Base-by-base conservation (phyloP, 768 basidiomycete species). In the Neoboletus subvelutipes region DNA sequence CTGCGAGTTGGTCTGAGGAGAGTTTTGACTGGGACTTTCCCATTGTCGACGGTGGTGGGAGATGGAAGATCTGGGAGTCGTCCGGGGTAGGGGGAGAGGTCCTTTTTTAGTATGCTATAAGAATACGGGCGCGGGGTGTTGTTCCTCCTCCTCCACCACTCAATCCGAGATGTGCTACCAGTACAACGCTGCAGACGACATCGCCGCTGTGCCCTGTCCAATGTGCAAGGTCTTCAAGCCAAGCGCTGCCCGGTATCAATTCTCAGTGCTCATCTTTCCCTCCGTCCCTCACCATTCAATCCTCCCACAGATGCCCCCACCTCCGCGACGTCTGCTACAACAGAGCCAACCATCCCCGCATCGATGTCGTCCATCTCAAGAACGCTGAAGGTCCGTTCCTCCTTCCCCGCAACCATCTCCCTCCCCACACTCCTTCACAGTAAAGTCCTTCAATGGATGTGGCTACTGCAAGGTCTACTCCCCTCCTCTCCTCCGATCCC, bases 21-120 rank as follows among this genome's bases (percentile, higher is more conserved):
- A 99, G 84, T 75, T 98, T 99, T 65, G 88, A 91, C 75, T 98
- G 94, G 34, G 92, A 90, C 79, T 98, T 98, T 75, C 97, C 97
- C 97, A 98, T 98, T 71, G 72, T 81, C 72, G 76, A 60, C 60
- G 61, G 46, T 49, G 54, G 49, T 29, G 37, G 28, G 49, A 50
- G 49, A 50, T 50, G 50, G 50, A 39, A 50, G 50, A 49, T 49
- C 34, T 36, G 36, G 24, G 15, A 5, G 10, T 12, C 66, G 50
- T 51, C 48, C 15, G 52, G 26, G 33, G 50, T n/a, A 53, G 39
- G 41, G 40, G 52, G 47, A 40, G 22, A 37, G 48, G 39, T 3
- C 74, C 70, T 73, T 65, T 69, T 73, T 70, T 69, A 61, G 71
- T 56, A 68, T 57, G 42, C 45, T 71, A 72, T 71, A 71, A 72